Percentiles rank a stretch among this genome's conserved stretches.
Evolutionary conservation across 2,329 filamentous ascomycete species (phyloP).

Genomic region (Calonectria pseudoturangicola): DNA sequence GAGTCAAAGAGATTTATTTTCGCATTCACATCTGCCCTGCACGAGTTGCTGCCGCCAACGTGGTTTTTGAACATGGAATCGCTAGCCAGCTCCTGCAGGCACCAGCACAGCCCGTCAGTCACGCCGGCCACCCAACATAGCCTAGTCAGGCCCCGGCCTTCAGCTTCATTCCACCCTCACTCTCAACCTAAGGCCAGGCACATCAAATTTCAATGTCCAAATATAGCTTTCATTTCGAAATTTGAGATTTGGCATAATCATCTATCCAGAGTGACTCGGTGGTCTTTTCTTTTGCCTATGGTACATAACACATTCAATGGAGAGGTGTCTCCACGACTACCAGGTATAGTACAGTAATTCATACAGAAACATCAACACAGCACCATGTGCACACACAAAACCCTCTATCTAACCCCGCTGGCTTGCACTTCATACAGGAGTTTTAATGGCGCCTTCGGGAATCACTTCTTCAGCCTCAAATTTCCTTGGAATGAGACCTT

Average conservation of each 20-base stretch:
- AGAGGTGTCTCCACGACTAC: constrained; percentile 40
- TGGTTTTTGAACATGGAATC: constrained; percentile 1
- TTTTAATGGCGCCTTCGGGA: constrained; percentile 64
- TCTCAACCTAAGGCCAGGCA: background rate
- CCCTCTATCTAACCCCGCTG: constrained; percentile 9
- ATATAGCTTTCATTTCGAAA: background rate
- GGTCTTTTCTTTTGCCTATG: constrained; percentile 28
- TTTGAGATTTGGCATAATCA: background rate
- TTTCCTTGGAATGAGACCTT: constrained; percentile 76
- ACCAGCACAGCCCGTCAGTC: constrained; percentile 42
- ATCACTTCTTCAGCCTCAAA: constrained; percentile 69
- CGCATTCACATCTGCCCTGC: background rate
- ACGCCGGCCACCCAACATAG: constrained; percentile 27
- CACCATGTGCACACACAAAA: constrained; percentile 35
- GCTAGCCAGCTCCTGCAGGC: constrained; percentile 45
- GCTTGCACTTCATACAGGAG: constrained; percentile 57
- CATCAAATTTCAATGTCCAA: no score
- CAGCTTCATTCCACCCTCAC: constrained; percentile 25
- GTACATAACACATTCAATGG: constrained; percentile 29
- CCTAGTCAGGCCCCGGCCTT: constrained; percentile 29
- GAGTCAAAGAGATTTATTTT: background rate
- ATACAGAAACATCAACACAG: constrained; percentile 40
- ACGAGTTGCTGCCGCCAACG: background rate
- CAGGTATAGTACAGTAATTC: constrained; percentile 33
- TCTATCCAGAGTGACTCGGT: background rate